These are phyloP conservation scores for Gossypium thurberi DNA, from an alignment of 345 rosid genomes.

Conservation along the genomic window DNA sequence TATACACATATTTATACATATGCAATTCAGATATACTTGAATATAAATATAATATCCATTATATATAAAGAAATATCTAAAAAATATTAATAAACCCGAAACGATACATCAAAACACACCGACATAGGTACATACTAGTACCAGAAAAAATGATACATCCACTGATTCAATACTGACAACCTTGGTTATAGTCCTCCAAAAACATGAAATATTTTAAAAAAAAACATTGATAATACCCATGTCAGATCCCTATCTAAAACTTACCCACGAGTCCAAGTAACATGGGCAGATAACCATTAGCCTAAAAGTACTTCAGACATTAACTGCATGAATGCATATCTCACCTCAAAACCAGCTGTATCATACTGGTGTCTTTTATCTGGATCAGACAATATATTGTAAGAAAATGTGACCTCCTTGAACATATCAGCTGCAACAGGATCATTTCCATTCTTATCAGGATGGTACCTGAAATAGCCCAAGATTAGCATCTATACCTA, in stretches of 20 bases:
- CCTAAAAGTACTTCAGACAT: background rate
- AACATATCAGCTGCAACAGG: constrained; percentile 88
- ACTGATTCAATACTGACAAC: no score
- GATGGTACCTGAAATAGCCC: constrained; percentile 76
- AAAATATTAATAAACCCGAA: no score
- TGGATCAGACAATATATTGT: constrained; percentile 84
- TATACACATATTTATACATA: no score
- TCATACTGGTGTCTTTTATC: constrained; percentile 86
- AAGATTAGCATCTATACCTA: constrained; percentile 3
- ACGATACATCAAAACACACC: no score
- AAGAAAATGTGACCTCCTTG: constrained; percentile 90
- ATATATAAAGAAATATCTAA: no score
- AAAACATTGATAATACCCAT: background rate
- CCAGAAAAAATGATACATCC: no score
- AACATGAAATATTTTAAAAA: background rate
- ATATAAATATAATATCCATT: no score
- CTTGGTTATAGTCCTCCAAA: background rate
- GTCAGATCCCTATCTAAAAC: background rate
- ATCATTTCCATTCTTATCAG: constrained; percentile 94
- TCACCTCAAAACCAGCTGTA: constrained; percentile 94
- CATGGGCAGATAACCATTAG: background rate
- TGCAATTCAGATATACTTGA: no score
- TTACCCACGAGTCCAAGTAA: background rate
- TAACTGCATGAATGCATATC: constrained; percentile 13
- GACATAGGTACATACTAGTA: no score